A percentile compares a stretch with the other conserved stretches of the same genome.
Evolutionary conservation across 2,329 filamentous ascomycete genomes (phyloP).

Genomic region (Aureobasidium sp.): DNA sequence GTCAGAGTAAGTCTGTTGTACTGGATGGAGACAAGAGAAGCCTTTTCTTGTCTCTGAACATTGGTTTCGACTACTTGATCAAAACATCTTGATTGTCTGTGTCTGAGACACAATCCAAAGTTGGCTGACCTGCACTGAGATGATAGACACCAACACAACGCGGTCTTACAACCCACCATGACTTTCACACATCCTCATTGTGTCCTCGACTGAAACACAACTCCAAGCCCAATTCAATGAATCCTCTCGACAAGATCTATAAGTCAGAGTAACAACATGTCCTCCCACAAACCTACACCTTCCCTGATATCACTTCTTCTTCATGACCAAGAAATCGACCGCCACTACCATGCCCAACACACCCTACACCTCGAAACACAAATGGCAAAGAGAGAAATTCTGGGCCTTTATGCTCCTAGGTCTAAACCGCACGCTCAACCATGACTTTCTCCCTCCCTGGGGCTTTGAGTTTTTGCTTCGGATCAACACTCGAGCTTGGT

Average conservation of each 20-base stretch:
- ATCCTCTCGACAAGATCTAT: background rate
- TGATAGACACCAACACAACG: background rate
- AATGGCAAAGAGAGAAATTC: background rate
- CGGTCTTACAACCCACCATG: background rate
- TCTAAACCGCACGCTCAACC: background rate
- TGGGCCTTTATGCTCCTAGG: background rate
- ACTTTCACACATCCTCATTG: background rate
- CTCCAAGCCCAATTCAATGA: background rate
- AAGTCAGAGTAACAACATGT: background rate
- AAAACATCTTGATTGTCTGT: background rate
- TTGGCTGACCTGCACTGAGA: background rate
- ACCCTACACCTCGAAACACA: background rate
- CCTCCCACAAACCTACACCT: no score
- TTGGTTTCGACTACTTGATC: no score
- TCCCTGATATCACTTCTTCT: no score
- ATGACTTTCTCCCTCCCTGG: background rate
- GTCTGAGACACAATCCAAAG: background rate
- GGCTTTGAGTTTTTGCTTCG: background rate
- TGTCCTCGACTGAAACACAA: background rate
- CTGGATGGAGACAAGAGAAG: background rate
- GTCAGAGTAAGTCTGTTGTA: background rate
- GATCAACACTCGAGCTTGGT: background rate
- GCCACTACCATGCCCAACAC: background rate
- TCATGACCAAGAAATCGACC: no score
- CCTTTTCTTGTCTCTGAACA: no score